Evolutionary conservation across 257 asterid genomes (phyloP).

Genomic region (Echites panduratus): DNA sequence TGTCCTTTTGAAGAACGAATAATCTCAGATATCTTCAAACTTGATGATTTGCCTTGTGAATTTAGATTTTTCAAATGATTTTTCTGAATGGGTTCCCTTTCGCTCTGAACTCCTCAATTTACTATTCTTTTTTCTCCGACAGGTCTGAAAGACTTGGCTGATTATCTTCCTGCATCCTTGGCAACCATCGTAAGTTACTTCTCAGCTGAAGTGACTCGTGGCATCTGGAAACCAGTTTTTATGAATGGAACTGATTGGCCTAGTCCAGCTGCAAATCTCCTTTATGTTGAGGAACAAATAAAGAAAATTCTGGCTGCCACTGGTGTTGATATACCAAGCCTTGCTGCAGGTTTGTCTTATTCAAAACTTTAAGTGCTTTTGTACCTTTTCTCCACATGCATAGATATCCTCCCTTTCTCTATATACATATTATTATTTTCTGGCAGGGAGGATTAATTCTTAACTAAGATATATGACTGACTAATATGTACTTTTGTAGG

Average conservation of each 20-base stretch:
- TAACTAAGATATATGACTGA: background rate
- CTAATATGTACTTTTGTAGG: constrained; percentile 35
- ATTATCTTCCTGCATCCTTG: constrained; percentile 94
- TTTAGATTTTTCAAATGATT: background rate
- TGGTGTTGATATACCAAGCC: constrained; percentile 94
- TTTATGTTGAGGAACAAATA: constrained; percentile 84
- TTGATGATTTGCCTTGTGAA: background rate
- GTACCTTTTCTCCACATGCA: background rate
- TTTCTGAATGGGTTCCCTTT: background rate
- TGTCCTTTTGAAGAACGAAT: background rate
- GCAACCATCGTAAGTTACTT: constrained; percentile 92
- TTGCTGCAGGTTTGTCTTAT: constrained; percentile 60
- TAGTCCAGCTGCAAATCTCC: constrained; percentile 91
- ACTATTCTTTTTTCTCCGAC: background rate
- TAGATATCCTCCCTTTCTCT: background rate
- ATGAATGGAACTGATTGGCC: constrained; percentile 99
- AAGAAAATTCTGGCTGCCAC: constrained; percentile 92
- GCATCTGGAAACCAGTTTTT: constrained; percentile 88
- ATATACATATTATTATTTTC: background rate
- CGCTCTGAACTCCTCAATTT: constrained; percentile 1
- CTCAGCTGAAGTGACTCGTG: constrained; percentile 99
- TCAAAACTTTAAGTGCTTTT: background rate
- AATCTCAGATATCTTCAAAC: background rate
- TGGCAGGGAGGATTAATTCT: background rate
- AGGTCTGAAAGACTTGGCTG: constrained; percentile 97